These are phyloP conservation scores for Logfia minima DNA, from an alignment of 129 eudicot genomes.

Conservation along the genomic window DNA sequence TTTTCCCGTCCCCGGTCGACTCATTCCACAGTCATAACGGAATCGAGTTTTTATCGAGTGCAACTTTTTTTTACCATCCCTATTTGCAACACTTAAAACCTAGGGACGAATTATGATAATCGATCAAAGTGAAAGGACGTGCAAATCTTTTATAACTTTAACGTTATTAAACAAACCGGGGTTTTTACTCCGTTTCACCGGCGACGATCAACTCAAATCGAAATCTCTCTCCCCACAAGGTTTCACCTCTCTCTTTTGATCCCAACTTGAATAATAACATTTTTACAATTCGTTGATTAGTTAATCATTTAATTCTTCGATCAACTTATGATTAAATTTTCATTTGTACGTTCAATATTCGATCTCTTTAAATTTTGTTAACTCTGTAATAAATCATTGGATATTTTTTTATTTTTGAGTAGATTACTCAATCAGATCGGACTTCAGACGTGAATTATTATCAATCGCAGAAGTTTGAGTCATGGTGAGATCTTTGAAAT, in stretches of 20 bases:
- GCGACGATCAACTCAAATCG: conserved; percentile 11
- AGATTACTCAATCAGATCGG: conserved; percentile 27
- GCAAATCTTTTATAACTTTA: background rate
- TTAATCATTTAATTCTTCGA: background rate
- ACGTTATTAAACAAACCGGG: background rate
- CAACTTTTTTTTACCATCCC: no score
- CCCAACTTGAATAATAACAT: background rate
- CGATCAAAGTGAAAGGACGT: background rate
- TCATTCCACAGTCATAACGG: no score
- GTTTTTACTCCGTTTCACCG: background rate
- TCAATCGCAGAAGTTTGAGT: conserved; percentile 1
- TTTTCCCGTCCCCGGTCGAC: no score
- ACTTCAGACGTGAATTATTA: conserved; percentile 22
- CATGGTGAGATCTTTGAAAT: conserved; percentile 29
- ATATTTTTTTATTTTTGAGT: conserved; percentile 17
- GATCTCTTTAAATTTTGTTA: conserved; percentile 3
- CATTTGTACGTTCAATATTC: background rate
- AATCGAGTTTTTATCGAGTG: no score
- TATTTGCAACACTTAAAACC: no score
- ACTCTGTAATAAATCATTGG: background rate
- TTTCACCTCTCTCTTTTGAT: conserved; percentile 11
- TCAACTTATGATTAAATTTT: background rate
- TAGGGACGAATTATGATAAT: background rate
- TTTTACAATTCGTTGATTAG: no score
- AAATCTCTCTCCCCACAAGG: conserved; percentile 10